Conservation (phyloP, 345 rosid species). For the Moricandia moricandioides region DNA sequence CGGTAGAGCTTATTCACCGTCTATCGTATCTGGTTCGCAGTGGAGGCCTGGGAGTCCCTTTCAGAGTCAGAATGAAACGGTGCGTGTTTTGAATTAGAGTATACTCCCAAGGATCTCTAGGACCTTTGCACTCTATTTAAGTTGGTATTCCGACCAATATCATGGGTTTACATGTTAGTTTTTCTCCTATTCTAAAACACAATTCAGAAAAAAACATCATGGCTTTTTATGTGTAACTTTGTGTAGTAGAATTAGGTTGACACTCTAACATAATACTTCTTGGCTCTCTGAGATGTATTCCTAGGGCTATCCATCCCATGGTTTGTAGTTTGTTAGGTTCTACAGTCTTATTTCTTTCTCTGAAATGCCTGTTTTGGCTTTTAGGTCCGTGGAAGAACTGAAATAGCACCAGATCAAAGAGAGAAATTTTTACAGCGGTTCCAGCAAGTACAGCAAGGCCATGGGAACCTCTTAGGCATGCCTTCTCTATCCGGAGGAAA, state of each 20-base stretch:
- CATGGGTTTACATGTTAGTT: constrained; percentile 9
- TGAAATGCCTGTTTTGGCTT: constrained; percentile 27
- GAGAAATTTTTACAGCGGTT: constrained; percentile 80
- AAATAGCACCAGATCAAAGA: constrained; percentile 89
- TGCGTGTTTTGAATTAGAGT: constrained; percentile 28
- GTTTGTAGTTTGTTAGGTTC: constrained; percentile 17
- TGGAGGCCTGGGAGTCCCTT: constrained; percentile 94
- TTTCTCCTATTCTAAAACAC: neutral
- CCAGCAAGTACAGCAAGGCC: constrained; percentile 92
- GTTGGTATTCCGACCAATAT: constrained; percentile 7
- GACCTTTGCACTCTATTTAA: neutral
- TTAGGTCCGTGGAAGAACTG: constrained; percentile 78
- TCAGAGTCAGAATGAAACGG: constrained; percentile 82
- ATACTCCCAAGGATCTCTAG: neutral
- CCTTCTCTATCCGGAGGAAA: constrained; percentile 71
- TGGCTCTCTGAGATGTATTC: constrained; percentile 4
- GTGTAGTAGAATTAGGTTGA: neutral
- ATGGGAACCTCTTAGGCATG: constrained; percentile 65
- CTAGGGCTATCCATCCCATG: constrained; percentile 11
- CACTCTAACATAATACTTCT: neutral
- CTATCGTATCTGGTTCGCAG: constrained; percentile 69
- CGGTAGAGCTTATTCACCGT: constrained; percentile 80
- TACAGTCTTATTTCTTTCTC: neutral
- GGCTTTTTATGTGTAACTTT: neutral
- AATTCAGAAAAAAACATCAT: neutral